Evolutionary conservation across 1,284 basidiomycete species (phyloP).

Genomic region (Spongispora temasekensis): DNA sequence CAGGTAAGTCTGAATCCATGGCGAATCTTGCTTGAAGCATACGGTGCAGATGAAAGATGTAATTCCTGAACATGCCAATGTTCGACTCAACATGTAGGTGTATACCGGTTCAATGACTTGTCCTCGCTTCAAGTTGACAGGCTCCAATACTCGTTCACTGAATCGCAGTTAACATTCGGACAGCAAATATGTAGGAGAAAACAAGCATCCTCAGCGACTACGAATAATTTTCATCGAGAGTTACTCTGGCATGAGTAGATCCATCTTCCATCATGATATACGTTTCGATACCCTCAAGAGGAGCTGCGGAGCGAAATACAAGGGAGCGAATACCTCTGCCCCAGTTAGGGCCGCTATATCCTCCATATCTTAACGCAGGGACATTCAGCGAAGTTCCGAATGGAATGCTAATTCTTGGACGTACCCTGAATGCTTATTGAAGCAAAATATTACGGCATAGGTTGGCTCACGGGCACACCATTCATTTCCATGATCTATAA

Average conservation of each 20-base stretch:
- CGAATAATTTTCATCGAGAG: constrained; percentile 21
- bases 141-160: too few species aligned
- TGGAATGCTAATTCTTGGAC: too few species aligned
- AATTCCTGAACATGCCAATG: too few species aligned
- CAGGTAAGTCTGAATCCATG: too few species aligned
- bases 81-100: too few species aligned
- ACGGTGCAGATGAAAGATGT: too few species aligned
- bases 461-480: constrained; percentile 68
- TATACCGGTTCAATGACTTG: too few species aligned
- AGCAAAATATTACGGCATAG: constrained; percentile 67
- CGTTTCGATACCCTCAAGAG: constrained; percentile 49
- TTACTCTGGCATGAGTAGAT: constrained; percentile 41
- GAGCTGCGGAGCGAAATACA: constrained; percentile 51
- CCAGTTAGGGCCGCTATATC: constrained; percentile 56
- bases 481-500: constrained; percentile 66
- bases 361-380: constrained; percentile 53
- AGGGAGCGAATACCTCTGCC: constrained; percentile 66
- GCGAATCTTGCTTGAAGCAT: too few species aligned
- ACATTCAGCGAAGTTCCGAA: not conserved
- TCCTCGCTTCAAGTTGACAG: too few species aligned
- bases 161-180: too few species aligned
- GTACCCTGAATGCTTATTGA: constrained; percentile 71
- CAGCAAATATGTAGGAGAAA: too few species aligned
- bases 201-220: not conserved
- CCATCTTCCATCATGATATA: constrained; percentile 65